Evolutionary conservation across 1,139 yeast species (phyloP), one percentile per base, ranked within the genome.

Genomic region (Yamadazyma taylorii): DNA sequence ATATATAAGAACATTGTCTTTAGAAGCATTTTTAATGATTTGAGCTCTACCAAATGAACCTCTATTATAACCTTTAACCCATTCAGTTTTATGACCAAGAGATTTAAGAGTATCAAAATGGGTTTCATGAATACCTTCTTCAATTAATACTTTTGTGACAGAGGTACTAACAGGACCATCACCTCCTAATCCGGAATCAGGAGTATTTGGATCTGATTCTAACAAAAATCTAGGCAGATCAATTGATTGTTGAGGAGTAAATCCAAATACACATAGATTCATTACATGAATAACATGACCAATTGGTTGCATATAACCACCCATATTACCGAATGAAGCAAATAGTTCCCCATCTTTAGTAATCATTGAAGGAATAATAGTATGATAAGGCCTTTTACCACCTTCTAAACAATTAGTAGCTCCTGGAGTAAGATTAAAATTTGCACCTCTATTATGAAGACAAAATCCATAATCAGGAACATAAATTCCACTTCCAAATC

Each of bases 301-400:
- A 47, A 84, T 88, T 2, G 95, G 95, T 56, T 86, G 95, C 67
- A 83, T 85, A 62, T 80, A 86, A 0, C 92, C 95, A 16, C 95
- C 95, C 90, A 85, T 86, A 48, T 85, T 86, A 24, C 95, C 95
- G 51, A 77, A 84, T 3, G 85, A 66, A 0, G 90, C 90, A 54
- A 73, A 82, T 19, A 86, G 61, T 4, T 66, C 66, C 17, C 65
- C 63, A 24, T 55, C 60, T 13, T 55, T 63, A 1, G 70, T 58
- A 24, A 85, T 77, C 81, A 85, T 75, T 0, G 89, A 88, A 0
- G 95, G 95, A 41, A 86, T 85, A 44, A 86, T 86, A 0, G 95
- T 86, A 52, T 86, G 95, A 58, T 85, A 86, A 1, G 92, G 85
- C 43, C 95, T 67, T 55, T 86, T 86, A 25, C 77, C 75, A 1